A percentile compares a stretch with the other conserved stretches of the same genome.
These are phyloP conservation scores for Irpex sp. DNA, from an alignment of 1,284 basidiomycete genomes.

Conservation along the genomic window DNA sequence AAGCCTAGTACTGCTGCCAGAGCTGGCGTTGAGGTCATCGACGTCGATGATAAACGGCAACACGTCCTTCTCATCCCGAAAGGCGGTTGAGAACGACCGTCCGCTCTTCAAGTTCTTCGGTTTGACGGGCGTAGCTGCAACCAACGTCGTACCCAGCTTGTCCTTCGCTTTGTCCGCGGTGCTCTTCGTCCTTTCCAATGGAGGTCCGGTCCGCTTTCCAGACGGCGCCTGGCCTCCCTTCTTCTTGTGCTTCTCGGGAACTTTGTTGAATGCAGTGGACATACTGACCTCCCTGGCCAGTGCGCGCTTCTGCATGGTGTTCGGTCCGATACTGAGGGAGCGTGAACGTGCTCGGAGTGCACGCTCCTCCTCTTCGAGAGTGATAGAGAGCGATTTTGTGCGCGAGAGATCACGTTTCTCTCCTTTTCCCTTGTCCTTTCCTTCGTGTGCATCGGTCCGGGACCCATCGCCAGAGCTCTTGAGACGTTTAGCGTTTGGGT, in stretches of 20 bases:
- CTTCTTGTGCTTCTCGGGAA: conserved; percentile 15
- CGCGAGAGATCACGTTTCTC: conserved; percentile 31
- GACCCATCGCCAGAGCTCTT: neutral
- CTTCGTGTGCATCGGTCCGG: conserved; percentile 16
- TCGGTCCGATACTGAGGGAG: conserved; percentile 30
- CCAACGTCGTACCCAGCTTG: conserved; percentile 45
- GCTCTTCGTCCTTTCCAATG: conserved; percentile 6
- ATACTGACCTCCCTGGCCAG: conserved; percentile 69
- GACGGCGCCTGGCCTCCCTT: conserved; percentile 24
- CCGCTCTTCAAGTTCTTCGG: neutral
- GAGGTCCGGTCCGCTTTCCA: conserved; percentile 10
- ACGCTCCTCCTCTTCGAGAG: conserved; percentile 46
- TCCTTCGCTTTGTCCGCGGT: conserved; percentile 4
- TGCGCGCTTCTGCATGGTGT: conserved; percentile 38
- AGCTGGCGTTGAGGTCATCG: neutral
- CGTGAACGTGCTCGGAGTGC: conserved; percentile 39
- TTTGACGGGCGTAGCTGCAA: conserved; percentile 50
- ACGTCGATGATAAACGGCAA: neutral
- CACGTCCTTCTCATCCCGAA: neutral
- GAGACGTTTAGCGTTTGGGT: neutral
- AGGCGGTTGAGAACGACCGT: neutral
- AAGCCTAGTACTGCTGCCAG: neutral
- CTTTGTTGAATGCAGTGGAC: conserved; percentile 57
- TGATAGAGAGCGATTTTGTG: conserved; percentile 63
- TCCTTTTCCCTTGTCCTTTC: conserved; percentile 7